Evolutionary conservation across 768 basidiomycete genomes (phyloP).

Genomic region (Mycena crocata): DNA sequence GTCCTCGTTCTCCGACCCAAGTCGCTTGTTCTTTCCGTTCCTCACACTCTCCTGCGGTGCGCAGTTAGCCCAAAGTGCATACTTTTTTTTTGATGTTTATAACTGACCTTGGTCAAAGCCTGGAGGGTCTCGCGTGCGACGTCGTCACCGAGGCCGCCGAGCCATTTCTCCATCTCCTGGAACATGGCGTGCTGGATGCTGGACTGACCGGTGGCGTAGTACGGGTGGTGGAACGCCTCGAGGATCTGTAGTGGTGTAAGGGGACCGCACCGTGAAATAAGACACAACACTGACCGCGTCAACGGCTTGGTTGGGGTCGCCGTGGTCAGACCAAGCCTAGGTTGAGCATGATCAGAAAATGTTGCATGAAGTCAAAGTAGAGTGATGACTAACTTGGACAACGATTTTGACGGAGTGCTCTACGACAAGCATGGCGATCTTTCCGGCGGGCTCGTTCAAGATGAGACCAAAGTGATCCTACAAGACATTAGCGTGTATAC

Average conservation of each 20-base stretch:
- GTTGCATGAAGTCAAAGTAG: background rate
- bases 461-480: slow-evolving; percentile 81
- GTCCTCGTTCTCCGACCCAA: slow-evolving; percentile 57
- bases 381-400: slow-evolving; percentile 57
- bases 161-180: slow-evolving; percentile 64
- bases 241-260: slow-evolving; percentile 54
- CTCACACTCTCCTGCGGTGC: slow-evolving; percentile 61
- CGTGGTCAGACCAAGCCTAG: slow-evolving; percentile 63
- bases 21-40: slow-evolving; percentile 67
- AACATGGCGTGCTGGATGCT: slow-evolving; percentile 72
- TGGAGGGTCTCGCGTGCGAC: slow-evolving; percentile 58
- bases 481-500: slow-evolving; percentile 4
- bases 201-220: slow-evolving; percentile 65
- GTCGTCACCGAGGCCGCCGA: slow-evolving; percentile 58
- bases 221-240: slow-evolving; percentile 78
- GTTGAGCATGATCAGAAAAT: background rate
- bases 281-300: slow-evolving; percentile 48
- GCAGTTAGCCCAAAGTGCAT: background rate
- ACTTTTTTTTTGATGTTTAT: background rate
- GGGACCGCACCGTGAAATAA: background rate
- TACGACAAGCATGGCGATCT: slow-evolving; percentile 76
- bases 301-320: slow-evolving; percentile 57
- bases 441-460: slow-evolving; percentile 80
- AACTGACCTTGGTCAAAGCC: slow-evolving; percentile 63
- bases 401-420: slow-evolving; percentile 70